Evolutionary conservation across 202 grass and related monocot genomes (phyloP), one percentile per base, ranked within the genome.

Genomic region (Zizania palustris): DNA sequence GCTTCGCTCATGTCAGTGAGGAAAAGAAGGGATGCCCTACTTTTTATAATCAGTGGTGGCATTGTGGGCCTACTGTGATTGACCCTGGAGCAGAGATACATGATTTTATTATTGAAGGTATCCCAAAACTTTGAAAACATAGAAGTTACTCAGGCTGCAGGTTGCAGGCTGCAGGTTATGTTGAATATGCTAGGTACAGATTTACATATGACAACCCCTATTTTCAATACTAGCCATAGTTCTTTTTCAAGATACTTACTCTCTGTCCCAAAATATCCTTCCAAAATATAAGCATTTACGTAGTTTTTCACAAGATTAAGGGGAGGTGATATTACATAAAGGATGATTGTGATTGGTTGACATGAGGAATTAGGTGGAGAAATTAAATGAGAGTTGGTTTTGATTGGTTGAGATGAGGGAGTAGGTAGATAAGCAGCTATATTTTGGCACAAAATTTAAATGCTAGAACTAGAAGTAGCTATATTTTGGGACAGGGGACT

Each of bases 1-100:
- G 46, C 70, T 79, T 81, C 48, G 57, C 78, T 42, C 75, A 64
- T 79, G 69, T 78, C 48, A 60, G 69, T 75, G 85, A 87, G 71
- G 84, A 87, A 84, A 81, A 82, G 70, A 89, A 76, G 64, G 80
- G 77, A 72, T 65, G 75, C 60, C 69, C 88, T 81, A 61, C 81
- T 85, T 89, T 96, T 76, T 89, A 83, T 91, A 63, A 83, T 87
- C 8, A 50, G 13, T 70, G 85, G 81, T 65, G 84, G 88, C 39
- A 40, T 76, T 86, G 81, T 73, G 92, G 88, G 76, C 77, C 91
- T 63, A 85, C 70, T 58, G 78, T 74, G 69, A 87, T 96, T 80
- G 81, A 87, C 79, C 79, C 89, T 89, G 86, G 74, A 73, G 88
- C 79, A 81, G 86, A 85, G 69, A 71, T 83, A 45, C 86, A 81